Base-by-base conservation (phyloP, 768 basidiomycete species). In the Hericium coralloides region DNA sequence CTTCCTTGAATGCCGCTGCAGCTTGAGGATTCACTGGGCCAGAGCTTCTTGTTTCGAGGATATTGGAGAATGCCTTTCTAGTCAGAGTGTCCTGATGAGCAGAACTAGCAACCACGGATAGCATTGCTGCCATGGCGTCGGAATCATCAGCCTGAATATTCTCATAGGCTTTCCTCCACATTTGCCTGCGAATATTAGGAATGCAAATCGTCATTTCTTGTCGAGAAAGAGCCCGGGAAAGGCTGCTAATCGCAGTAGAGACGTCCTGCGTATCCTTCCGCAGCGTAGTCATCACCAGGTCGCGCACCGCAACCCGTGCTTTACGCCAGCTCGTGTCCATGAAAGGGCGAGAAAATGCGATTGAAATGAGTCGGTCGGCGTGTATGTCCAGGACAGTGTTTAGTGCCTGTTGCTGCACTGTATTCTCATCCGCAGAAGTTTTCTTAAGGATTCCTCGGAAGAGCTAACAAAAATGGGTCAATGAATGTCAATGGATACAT, bases 161-260 rank as follows among this genome's bases (percentile, higher is more conserved):
- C 9, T 79, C 75, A 63, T 88, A 94, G 2, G 81, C 71, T 60
- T 76, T 79, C 53, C 70, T 73, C 95, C 95, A 98, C 36, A 91
- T 68, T 48, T 78, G 78, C 49, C 77, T 75, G 51, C 79, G 79
- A 49, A 87, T 70, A 22, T 68, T 70, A 10, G 72, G 66, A 14
- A 12, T 23, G 64, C 64, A 2, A 64, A 71, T 36, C 54, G 65
- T 77, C 63, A 60, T 72, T 66, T 63, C 63, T 58, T 22, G 64
- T 64, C 74, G 77, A 78, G 56, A 67, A 57, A 7, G 72, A 8
- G 75, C 76, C 36, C 48, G 60, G 52, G 61, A 73, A 9, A 78
- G 69, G n/a, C 64, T 62, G 18, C 38, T 64, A 20, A 78, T 68
- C 14, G 70, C 58, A 22, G 59, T 45, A 15, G 57, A 58, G 22